Evolutionary conservation across 1,284 basidiomycete genomes (phyloP).

Genomic region (Moesziomyces sp.): DNA sequence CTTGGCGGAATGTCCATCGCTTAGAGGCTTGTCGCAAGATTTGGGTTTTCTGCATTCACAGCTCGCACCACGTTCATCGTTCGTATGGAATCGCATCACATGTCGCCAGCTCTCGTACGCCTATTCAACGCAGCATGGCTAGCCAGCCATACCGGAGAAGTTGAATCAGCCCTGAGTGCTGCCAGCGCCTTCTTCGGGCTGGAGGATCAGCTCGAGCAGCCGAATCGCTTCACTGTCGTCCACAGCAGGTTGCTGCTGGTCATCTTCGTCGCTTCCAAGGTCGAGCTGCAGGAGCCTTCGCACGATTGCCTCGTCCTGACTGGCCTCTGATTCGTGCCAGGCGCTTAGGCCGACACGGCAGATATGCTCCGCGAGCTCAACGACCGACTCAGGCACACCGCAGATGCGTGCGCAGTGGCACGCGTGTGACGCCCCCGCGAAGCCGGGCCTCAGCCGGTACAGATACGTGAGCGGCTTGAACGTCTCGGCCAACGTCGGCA

Average conservation of each 20-base stretch:
- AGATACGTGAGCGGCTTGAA: constrained; percentile 37
- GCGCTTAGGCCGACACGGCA: constrained; percentile 10
- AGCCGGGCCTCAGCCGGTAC: constrained; percentile 36
- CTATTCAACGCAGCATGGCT: too few relatives aligned
- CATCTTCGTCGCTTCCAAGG: constrained; percentile 10
- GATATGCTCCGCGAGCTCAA: constrained; percentile 32
- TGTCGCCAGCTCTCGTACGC: not conserved
- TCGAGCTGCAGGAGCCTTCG: constrained; percentile 27
- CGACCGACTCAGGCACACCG: constrained; percentile 38
- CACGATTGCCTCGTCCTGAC: constrained; percentile 27
- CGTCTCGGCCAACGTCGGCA: constrained; percentile 17
- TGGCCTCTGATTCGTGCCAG: constrained; percentile 27
- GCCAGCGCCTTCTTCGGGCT: not conserved
- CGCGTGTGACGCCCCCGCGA: constrained; percentile 35
- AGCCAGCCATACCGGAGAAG: too few relatives aligned
- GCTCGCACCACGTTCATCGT: not conserved
- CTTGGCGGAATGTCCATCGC: not conserved
- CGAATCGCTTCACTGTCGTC: constrained; percentile 12
- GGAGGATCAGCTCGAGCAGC: constrained; percentile 28
- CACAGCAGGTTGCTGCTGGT: not conserved
- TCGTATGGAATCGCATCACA: constrained; percentile 2
- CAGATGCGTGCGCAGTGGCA: constrained; percentile 43
- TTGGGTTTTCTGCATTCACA: constrained; percentile 4
- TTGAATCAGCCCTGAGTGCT: too few relatives aligned
- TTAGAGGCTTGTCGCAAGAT: not conserved